Conservation (phyloP, 2,329 filamentous ascomycete genomes). For the Neocatenulostroma microsporum region DNA sequence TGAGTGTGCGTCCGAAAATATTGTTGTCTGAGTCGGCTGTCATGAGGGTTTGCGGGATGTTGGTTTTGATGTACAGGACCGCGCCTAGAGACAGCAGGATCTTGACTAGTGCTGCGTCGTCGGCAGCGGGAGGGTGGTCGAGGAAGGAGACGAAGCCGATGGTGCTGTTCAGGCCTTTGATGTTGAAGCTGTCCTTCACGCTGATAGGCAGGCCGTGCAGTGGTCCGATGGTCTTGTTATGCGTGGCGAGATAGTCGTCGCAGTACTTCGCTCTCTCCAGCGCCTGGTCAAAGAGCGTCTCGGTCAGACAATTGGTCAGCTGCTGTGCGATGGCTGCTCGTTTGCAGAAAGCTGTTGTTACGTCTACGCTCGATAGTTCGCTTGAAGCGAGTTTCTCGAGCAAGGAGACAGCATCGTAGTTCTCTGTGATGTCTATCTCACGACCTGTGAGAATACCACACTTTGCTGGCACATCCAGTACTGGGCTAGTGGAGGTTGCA, state of each 20-base stretch:
- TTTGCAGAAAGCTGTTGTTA: slow-evolving; percentile 36
- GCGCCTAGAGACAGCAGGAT: slow-evolving; percentile 36
- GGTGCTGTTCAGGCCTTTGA: slow-evolving; percentile 51
- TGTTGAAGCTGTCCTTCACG: slow-evolving; percentile 56
- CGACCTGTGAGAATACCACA: slow-evolving; percentile 44
- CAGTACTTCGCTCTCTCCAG: slow-evolving; percentile 18
- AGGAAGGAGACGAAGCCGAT: slow-evolving; percentile 49
- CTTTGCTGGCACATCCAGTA: slow-evolving; percentile 43
- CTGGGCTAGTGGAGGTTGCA: slow-evolving; percentile 20
- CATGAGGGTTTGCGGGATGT: slow-evolving; percentile 44
- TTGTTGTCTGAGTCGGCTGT: slow-evolving; percentile 26
- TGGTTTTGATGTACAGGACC: slow-evolving; percentile 48
- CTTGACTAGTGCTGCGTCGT: slow-evolving; percentile 31
- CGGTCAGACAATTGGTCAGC: slow-evolving; percentile 23
- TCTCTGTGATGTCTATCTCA: slow-evolving; percentile 50
- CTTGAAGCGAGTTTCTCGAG: slow-evolving; percentile 29
- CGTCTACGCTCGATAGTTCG: slow-evolving; percentile 13
- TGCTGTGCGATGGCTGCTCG: slow-evolving; percentile 28
- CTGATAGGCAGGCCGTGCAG: slow-evolving; percentile 48
- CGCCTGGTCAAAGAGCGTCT: slow-evolving; percentile 39
- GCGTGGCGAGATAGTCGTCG: slow-evolving; percentile 16
- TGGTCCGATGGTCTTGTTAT: slow-evolving; percentile 16
- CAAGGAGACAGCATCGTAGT: slow-evolving; percentile 39
- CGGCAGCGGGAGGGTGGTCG: slow-evolving; percentile 16
- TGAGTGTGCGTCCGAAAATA: slow-evolving; percentile 44